phyloP scores from a whole-genome alignment of 352 stramenopile genomes.

The Phytophthora cryptogea region DNA sequence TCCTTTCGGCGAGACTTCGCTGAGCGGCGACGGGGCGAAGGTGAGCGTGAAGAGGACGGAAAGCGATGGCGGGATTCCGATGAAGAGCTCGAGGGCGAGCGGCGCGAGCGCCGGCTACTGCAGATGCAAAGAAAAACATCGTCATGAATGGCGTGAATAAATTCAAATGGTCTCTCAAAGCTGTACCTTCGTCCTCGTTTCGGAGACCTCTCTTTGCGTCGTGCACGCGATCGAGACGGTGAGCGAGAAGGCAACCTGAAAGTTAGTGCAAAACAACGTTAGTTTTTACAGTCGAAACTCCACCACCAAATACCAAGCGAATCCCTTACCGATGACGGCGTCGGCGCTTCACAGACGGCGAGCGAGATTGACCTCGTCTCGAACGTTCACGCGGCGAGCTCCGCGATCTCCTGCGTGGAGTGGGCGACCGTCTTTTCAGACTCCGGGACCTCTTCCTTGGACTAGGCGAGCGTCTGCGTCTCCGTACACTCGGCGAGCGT shows the following conservation, averaged over 20 bases:
- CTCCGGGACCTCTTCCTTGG: slow-evolving; percentile 13
- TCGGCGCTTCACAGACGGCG: slow-evolving; percentile 33
- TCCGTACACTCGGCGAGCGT: slow-evolving; percentile 22
- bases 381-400: slow-evolving; percentile 23
- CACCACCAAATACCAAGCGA: background rate
- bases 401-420: slow-evolving; percentile 22
- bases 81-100: slow-evolving; percentile 32
- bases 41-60: slow-evolving; percentile 34
- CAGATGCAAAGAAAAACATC: slow-evolving; percentile 5
- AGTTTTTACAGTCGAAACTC: background rate
- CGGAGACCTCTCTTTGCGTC: slow-evolving; percentile 13
- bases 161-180: background rate
- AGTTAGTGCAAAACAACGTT: slow-evolving; percentile 2
- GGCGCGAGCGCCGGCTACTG: slow-evolving; percentile 23
- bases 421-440: slow-evolving; percentile 10
- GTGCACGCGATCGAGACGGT: slow-evolving; percentile 30
- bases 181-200: slow-evolving; percentile 21
- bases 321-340: slow-evolving; percentile 25
- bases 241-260: slow-evolving; percentile 16
- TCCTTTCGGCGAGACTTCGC: slow-evolving; percentile 29
- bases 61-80: slow-evolving; percentile 27
- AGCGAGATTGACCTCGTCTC: slow-evolving; percentile 27
- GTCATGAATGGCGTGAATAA: background rate
- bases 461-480: slow-evolving; percentile 21
- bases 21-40: slow-evolving; percentile 32